phyloP scores from a whole-genome alignment of 129 eudicot genomes.

The Artemisia argyi region DNA sequence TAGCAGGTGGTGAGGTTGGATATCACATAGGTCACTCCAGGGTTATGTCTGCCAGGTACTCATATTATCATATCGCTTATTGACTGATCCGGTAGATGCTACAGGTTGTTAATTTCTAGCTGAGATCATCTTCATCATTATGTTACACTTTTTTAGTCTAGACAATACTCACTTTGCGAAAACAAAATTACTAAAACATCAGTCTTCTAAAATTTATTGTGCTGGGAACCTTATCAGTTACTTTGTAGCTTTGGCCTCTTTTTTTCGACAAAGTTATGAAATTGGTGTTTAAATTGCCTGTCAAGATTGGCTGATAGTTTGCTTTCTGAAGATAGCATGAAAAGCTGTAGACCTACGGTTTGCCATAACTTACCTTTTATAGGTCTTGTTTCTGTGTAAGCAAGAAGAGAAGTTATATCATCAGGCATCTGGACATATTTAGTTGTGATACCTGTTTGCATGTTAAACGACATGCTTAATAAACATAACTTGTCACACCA shows the following conservation, averaged over 20 bases:
- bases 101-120: constrained; percentile 15
- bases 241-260: constrained; percentile 8
- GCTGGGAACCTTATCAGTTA: constrained; percentile 4
- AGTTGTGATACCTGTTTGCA: background rate
- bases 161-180: background rate
- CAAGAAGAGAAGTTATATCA: background rate
- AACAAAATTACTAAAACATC: constrained; percentile 3
- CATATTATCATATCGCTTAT: background rate
- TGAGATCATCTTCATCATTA: background rate
- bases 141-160: background rate
- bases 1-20: constrained; percentile 91
- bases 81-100: background rate
- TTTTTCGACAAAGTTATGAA: background rate
- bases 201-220: background rate
- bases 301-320: constrained; percentile 20
- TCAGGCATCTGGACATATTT: background rate
- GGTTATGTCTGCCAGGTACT: constrained; percentile 76
- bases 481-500: constrained; percentile 2
- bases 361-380: constrained; percentile 8
- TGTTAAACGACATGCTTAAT: constrained; percentile 11
- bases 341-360: constrained; percentile 11
- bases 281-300: background rate
- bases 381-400: constrained; percentile 3
- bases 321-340: constrained; percentile 10
- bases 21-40: constrained; percentile 93